phyloP scores from a whole-genome alignment of 495 filamentous ascomycete genomes.

The Alectoria sarmentosa region DNA sequence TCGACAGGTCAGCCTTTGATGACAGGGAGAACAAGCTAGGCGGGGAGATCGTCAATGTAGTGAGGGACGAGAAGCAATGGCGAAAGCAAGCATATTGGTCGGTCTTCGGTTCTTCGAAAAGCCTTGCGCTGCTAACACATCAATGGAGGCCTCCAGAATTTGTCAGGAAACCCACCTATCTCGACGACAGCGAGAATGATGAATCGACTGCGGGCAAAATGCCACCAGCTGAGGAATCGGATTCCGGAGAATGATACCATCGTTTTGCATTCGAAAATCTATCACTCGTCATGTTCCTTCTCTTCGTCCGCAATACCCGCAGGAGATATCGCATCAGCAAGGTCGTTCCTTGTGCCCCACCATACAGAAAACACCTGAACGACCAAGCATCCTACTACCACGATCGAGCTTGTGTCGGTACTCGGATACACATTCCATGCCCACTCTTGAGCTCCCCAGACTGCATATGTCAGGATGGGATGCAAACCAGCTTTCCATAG shows the following conservation, averaged over 20 bases:
- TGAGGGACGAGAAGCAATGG: conserved; percentile 87
- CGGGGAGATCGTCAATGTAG: conserved; percentile 89
- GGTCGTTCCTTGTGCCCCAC: conserved; percentile 49
- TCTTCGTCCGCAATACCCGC: conserved; percentile 6
- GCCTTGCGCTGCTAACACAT: background rate
- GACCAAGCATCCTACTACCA: conserved; percentile 66
- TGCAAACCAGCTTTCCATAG: conserved; percentile 76
- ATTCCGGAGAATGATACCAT: conserved; percentile 28
- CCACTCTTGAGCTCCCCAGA: conserved; percentile 89
- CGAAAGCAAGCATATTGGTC: conserved; percentile 87
- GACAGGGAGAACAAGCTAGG: conserved; percentile 70
- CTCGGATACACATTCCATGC: conserved; percentile 97
- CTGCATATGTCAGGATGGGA: conserved; percentile 58
- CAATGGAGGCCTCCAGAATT: conserved; percentile 71
- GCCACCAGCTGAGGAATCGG: conserved; percentile 63
- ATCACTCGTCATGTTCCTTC: conserved; percentile 9
- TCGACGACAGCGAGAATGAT: conserved; percentile 59
- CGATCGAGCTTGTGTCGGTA: conserved; percentile 66
- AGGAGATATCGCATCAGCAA: conserved; percentile 14
- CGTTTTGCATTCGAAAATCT: background rate
- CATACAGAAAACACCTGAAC: conserved; percentile 57
- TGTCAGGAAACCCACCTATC: conserved; percentile 50
- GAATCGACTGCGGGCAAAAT: conserved; percentile 74
- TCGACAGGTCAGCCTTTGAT: conserved; percentile 62
- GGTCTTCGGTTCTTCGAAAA: conserved; percentile 11